Base-by-base conservation (phyloP, 2,329 filamentous ascomycete species). In the Diaporthe destruens region DNA sequence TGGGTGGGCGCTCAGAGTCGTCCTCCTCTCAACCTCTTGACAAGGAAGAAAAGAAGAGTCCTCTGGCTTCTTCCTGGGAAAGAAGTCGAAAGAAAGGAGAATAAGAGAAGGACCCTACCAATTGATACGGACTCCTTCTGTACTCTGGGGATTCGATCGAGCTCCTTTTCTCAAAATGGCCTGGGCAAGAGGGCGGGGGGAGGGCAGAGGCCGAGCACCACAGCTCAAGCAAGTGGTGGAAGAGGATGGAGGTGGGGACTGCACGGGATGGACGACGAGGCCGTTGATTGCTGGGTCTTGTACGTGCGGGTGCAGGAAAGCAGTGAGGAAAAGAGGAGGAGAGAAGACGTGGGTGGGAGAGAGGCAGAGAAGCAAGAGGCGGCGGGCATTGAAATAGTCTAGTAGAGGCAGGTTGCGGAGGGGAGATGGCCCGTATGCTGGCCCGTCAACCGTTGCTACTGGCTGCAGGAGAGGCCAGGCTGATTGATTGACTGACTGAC, bases 11-110 rank as follows among this genome's bases (percentile, higher is more conserved):
- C 72, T 6, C 72, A 82, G 81, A 84, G 82, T 83, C 79, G 79
- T 83, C 82, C 84, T 81, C 83, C 82, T 80, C 79, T 84, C 82
- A 78, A 83, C 82, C 83, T 73, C 72, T 74, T 66, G 42, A 88
- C 90, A 90, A 91, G 88, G 89, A 88, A 89, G 87, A 89, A 82
- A 84, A 87, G 88, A 87, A 86, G 91, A 87, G 86, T 76, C 75
- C 78, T 78, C 77, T 81, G 78, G 81, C 80, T 81, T 81, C 81
- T 82, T 80, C 80, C 84, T 84, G 71, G 85, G 82, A 85, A 80
- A 80, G 79, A 81, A 80, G 80, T 80, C 79, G 83, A 86, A 86
- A 85, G 85, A 87, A 87, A 85, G 83, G 82, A 82, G 73, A 71
- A 75, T 74, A 77, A 80, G 74, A 77, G 80, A 82, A 82, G 80